A percentile compares a stretch with the other conserved stretches of the same genome.
These are phyloP conservation scores for Chlorella sp. DNA, from an alignment of 139 green algal species.

Conservation along the genomic window DNA sequence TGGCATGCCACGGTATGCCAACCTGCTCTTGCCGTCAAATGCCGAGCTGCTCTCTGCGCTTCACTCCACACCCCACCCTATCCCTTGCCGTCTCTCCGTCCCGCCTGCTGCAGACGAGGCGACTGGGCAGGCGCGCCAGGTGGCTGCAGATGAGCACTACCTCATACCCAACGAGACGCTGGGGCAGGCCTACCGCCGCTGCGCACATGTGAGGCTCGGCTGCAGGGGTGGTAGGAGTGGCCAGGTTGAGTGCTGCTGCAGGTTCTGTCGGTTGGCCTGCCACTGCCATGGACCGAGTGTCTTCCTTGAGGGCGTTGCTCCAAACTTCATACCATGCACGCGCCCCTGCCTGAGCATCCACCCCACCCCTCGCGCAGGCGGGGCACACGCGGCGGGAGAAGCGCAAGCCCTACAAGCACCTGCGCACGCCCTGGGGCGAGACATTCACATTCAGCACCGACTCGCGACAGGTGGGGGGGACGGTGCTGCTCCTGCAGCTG, in stretches of 20 bases:
- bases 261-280: not conserved
- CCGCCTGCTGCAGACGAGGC: slow-evolving; percentile 12
- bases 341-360: not conserved
- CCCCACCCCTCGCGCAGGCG: not conserved
- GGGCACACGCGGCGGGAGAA: slow-evolving; percentile 10
- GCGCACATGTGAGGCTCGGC: slow-evolving; percentile 10
- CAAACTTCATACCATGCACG: not conserved
- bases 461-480: not conserved
- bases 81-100: too few species aligned
- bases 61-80: too few species aligned
- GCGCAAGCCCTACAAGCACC: slow-evolving; percentile 30
- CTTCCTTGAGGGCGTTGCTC: too few species aligned
- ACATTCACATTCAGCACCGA: slow-evolving; percentile 34
- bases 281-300: not conserved
- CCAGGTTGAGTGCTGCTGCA: not conserved
- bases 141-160: slow-evolving; percentile 21
- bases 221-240: not conserved
- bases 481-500: too few species aligned
- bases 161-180: not conserved
- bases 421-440: slow-evolving; percentile 43
- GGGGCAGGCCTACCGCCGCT: slow-evolving; percentile 11
- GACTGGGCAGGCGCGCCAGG: not conserved
- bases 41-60: too few species aligned
- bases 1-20: too few species aligned
- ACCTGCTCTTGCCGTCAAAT: too few species aligned